A percentile compares a stretch with the other conserved stretches of the same genome.
Evolutionary conservation across 129 eudicot species (phyloP).

Genomic region (Artemisia tridentata): DNA sequence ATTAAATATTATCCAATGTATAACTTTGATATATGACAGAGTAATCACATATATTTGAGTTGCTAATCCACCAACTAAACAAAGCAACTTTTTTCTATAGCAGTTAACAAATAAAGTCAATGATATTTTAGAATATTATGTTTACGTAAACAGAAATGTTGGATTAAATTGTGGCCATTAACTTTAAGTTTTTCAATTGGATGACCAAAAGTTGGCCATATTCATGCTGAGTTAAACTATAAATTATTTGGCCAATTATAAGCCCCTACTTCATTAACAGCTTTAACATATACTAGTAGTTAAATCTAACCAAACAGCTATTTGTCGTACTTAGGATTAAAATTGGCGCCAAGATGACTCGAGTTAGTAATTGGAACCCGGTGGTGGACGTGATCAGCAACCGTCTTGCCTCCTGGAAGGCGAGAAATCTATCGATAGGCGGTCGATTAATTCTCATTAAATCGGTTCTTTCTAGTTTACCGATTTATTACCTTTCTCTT

Average conservation of each 20-base stretch:
- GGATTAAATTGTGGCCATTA: conserved; percentile 11
- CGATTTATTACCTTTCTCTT: too few species aligned
- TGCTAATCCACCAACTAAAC: conserved; percentile 10
- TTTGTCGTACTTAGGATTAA: neutral
- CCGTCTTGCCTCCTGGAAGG: too few species aligned
- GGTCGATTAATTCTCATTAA: too few species aligned
- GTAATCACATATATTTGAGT: conserved; percentile 4
- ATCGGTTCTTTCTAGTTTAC: too few species aligned
- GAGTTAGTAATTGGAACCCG: too few species aligned
- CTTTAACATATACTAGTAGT: neutral
- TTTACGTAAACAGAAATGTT: neutral
- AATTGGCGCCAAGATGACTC: too few species aligned
- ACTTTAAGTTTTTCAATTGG: neutral
- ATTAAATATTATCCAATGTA: neutral
- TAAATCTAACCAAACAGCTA: neutral
- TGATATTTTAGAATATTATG: neutral
- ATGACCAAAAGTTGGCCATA: conserved; percentile 5
- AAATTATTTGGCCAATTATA: neutral
- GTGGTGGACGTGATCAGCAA: too few species aligned
- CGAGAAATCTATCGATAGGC: too few species aligned
- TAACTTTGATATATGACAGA: neutral
- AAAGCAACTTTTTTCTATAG: neutral
- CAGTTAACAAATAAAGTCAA: neutral
- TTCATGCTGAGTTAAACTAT: neutral
- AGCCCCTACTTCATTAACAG: neutral